phyloP scores from a whole-genome alignment of 2,329 filamentous ascomycete species.

The Bipolaris victoriae region DNA sequence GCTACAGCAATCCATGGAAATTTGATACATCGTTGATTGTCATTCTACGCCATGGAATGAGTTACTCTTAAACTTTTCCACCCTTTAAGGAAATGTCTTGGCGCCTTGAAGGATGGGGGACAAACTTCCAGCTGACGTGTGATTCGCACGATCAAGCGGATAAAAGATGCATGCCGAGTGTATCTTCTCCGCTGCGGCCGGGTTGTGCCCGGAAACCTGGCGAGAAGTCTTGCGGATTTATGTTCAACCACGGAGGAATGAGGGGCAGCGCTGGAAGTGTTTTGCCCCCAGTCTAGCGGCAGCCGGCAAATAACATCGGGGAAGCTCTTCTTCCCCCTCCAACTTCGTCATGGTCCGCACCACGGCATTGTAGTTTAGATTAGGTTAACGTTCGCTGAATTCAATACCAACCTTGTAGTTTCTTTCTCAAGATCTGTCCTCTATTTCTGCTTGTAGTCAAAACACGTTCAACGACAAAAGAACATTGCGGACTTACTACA shows the following conservation, averaged over 20 bases:
- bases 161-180: not conserved
- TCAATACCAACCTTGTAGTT: not conserved
- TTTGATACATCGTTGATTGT: not conserved
- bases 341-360: constrained; percentile 13
- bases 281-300: constrained; percentile 14
- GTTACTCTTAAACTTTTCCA: no score
- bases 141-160: not conserved
- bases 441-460: not conserved
- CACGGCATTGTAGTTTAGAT: constrained; percentile 1
- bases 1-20: not conserved
- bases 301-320: constrained; percentile 46
- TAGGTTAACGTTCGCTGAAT: constrained; percentile 4
- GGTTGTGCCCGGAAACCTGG: not conserved
- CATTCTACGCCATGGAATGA: no score
- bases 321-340: constrained; percentile 20
- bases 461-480: not conserved
- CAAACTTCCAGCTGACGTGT: not conserved
- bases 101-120: no score
- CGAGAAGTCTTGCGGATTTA: constrained; percentile 8
- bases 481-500: constrained; percentile 1
- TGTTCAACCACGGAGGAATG: constrained; percentile 36
- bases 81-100: no score
- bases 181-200: not conserved
- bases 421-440: not conserved
- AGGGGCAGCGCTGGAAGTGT: constrained; percentile 25